These are phyloP conservation scores for Sporothrix luriei DNA, from an alignment of 2,329 filamentous ascomycete species.

Conservation along the genomic window DNA sequence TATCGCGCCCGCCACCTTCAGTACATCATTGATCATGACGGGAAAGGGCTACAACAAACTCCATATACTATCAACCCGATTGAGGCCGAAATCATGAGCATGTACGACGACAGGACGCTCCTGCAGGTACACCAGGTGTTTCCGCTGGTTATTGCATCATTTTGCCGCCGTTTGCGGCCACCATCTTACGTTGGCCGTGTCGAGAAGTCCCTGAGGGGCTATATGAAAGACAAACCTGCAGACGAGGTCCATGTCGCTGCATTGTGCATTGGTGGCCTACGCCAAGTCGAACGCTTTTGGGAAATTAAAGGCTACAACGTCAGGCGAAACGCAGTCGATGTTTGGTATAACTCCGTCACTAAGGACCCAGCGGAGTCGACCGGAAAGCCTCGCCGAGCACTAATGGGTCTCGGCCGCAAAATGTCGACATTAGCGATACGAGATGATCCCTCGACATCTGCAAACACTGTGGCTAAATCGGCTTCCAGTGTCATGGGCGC, in stretches of 20 bases:
- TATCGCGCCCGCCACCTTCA: constrained; percentile 62
- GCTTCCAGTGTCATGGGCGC: background rate
- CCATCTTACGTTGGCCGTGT: constrained; percentile 66
- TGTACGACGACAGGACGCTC: constrained; percentile 66
- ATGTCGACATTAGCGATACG: constrained; percentile 52
- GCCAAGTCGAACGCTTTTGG: constrained; percentile 66
- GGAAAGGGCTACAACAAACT: constrained; percentile 54
- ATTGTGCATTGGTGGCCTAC: constrained; percentile 61
- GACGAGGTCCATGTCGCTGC: constrained; percentile 66
- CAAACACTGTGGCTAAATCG: background rate
- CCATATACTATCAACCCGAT: constrained; percentile 66
- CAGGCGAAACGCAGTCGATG: constrained; percentile 61
- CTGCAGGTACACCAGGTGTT: constrained; percentile 66
- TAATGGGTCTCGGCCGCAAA: constrained; percentile 60
- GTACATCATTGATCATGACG: constrained; percentile 56
- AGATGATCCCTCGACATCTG: constrained; percentile 38
- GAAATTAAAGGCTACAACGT: constrained; percentile 67
- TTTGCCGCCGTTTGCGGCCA: constrained; percentile 63
- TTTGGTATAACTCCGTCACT: constrained; percentile 59
- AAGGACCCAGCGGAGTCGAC: constrained; percentile 50
- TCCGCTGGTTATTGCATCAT: constrained; percentile 65
- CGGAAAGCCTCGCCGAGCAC: constrained; percentile 54
- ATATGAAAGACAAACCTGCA: constrained; percentile 62
- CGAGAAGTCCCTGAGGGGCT: constrained; percentile 64
- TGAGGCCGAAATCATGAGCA: constrained; percentile 62